A percentile compares a stretch with the other conserved stretches of the same genome.
Evolutionary conservation across 208 protist species (phyloP).

Genomic region (Crithidia fasciculata): DNA sequence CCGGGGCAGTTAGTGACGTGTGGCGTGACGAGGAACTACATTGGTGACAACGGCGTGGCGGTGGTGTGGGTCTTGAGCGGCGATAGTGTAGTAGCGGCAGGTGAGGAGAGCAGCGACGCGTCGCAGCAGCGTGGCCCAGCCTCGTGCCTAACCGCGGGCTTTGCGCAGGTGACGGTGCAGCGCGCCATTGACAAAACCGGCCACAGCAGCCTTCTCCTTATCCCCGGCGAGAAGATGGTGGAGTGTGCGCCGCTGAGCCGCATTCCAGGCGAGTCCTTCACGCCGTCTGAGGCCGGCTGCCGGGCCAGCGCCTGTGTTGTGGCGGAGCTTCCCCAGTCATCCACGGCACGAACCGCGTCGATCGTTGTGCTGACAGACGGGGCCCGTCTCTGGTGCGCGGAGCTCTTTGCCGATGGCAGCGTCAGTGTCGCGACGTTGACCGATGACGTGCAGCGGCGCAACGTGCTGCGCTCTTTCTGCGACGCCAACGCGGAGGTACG

Average conservation of each 20-base stretch:
- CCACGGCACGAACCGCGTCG: slow-evolving; percentile 27
- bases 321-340: slow-evolving; percentile 38
- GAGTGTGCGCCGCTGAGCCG: slow-evolving; percentile 37
- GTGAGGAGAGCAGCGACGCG: neutral
- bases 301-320: slow-evolving; percentile 46
- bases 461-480: slow-evolving; percentile 23
- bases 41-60: slow-evolving; percentile 57
- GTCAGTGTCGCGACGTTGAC: slow-evolving; percentile 29
- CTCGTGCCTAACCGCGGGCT: slow-evolving; percentile 26
- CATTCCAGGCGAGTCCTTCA: slow-evolving; percentile 29
- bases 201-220: slow-evolving; percentile 49
- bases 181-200: slow-evolving; percentile 55
- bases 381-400: slow-evolving; percentile 57
- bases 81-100: slow-evolving; percentile 18
- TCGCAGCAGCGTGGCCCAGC: no score
- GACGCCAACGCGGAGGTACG: slow-evolving; percentile 29
- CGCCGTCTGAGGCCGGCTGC: slow-evolving; percentile 4
- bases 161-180: slow-evolving; percentile 61
- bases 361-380: slow-evolving; percentile 74
- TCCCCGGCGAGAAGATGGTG: slow-evolving; percentile 52
- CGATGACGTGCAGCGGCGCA: slow-evolving; percentile 34
- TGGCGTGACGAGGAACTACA: slow-evolving; percentile 58
- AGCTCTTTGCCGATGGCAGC: slow-evolving; percentile 56
- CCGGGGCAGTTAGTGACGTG: slow-evolving; percentile 61
- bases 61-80: slow-evolving; percentile 63